Percentiles rank a stretch among this genome's conserved stretches.
phyloP scores from a whole-genome alignment of 2,329 filamentous ascomycete species.

The Ophiocordyceps camponoti-floridani region DNA sequence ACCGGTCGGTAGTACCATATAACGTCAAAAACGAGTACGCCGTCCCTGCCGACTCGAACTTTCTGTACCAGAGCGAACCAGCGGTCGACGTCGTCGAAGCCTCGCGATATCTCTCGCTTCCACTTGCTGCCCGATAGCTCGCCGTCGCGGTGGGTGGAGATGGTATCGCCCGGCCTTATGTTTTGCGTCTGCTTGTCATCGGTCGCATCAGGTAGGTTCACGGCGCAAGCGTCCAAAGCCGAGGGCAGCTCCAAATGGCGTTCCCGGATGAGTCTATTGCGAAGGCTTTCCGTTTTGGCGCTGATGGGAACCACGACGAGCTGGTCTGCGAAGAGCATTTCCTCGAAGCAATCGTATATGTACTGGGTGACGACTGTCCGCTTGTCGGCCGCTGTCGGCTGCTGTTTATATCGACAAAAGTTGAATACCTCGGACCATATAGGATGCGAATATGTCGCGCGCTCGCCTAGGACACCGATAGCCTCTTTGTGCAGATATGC shows the following conservation, averaged over 20 bases:
- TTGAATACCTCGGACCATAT: constrained; percentile 35
- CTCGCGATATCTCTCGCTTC: constrained; percentile 28
- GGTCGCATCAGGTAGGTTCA: constrained; percentile 6
- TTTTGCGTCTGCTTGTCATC: constrained; percentile 8
- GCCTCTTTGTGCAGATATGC: constrained; percentile 50
- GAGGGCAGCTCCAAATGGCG: constrained; percentile 11
- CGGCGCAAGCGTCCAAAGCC: constrained; percentile 6
- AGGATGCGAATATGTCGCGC: constrained; percentile 15
- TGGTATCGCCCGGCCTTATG: constrained; percentile 27
- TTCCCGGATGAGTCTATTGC: constrained; percentile 9
- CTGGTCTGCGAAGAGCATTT: constrained; percentile 39
- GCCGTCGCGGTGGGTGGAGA: constrained; percentile 26
- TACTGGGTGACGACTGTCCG: constrained; percentile 55
- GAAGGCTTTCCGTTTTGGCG: constrained; percentile 9
- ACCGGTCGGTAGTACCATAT: constrained; percentile 57
- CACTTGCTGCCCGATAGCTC: constrained; percentile 33
- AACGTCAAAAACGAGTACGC: constrained; percentile 35
- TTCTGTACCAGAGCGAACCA: constrained; percentile 58
- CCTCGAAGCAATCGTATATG: constrained; percentile 42
- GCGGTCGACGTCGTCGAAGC: constrained; percentile 24
- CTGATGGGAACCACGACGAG: constrained; percentile 21
- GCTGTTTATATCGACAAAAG: constrained; percentile 15
- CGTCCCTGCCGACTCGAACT: constrained; percentile 19
- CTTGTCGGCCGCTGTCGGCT: constrained; percentile 3
- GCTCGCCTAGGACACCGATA: constrained; percentile 23